Conservation (phyloP, 2,329 filamentous ascomycete genomes). For the Pseudogymnoascus sp. region DNA sequence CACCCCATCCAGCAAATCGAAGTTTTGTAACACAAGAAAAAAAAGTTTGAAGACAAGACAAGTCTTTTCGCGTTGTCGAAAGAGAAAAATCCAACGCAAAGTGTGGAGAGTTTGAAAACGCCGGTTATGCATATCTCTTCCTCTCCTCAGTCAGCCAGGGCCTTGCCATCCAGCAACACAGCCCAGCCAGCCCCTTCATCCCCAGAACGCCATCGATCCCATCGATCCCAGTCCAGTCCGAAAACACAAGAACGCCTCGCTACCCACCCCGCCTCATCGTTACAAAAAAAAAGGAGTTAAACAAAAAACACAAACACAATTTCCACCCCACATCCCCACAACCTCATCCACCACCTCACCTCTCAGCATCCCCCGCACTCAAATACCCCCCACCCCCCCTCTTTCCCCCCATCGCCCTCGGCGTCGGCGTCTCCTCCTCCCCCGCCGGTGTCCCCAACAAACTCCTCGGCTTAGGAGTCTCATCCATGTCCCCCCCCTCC, state of each 20-base stretch:
- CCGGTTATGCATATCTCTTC: background rate
- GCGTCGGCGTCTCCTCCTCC: background rate
- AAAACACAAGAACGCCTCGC: background rate
- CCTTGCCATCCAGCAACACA: no score
- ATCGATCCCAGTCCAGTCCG: background rate
- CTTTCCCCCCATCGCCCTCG: background rate
- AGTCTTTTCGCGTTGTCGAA: background rate
- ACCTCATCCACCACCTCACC: background rate
- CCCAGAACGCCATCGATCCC: background rate
- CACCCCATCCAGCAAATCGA: background rate
- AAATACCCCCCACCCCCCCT: background rate
- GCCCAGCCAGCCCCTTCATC: no score
- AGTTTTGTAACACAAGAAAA: background rate
- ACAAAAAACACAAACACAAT: no score
- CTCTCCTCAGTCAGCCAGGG: background rate
- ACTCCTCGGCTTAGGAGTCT: slow-evolving; percentile 21
- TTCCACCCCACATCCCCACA: background rate
- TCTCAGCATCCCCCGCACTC: background rate
- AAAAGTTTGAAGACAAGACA: background rate
- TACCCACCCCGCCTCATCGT: background rate
- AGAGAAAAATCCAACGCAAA: background rate
- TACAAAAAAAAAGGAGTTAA: no score
- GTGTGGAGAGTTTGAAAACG: background rate
- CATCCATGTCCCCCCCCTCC: slow-evolving; percentile 16
- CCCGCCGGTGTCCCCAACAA: background rate